These are phyloP conservation scores for Hippophae tibetana DNA, from an alignment of 306 rosid genomes.

Conservation along the genomic window DNA sequence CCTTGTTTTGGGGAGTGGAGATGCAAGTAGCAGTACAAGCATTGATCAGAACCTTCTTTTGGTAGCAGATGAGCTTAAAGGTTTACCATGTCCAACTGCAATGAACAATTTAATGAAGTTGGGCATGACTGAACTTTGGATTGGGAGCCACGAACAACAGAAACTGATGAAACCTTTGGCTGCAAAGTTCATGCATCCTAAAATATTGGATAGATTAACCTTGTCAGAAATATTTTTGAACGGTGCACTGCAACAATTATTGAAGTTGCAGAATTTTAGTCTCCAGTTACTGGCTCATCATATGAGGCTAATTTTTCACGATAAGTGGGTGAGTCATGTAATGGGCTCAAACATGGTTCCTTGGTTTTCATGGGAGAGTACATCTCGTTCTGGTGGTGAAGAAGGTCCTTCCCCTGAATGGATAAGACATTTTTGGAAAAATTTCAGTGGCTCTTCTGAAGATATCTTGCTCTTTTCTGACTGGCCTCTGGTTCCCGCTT, in stretches of 20 bases:
- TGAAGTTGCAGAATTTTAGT: constrained; percentile 64
- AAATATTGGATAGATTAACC: constrained; percentile 61
- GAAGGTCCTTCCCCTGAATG: constrained; percentile 88
- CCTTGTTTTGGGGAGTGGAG: constrained; percentile 31
- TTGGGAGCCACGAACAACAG: constrained; percentile 78
- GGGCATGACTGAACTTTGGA: constrained; percentile 79
- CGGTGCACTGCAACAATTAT: constrained; percentile 39
- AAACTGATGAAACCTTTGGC: constrained; percentile 68
- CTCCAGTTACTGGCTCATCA: constrained; percentile 61
- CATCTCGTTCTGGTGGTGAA: constrained; percentile 50
- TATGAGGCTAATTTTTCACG: constrained; percentile 68
- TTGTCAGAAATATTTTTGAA: constrained; percentile 50
- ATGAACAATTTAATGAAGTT: constrained; percentile 51
- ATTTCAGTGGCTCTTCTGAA: constrained; percentile 40
- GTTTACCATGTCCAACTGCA: constrained; percentile 87
- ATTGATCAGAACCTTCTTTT: constrained; percentile 38
- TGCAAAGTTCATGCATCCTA: constrained; percentile 72
- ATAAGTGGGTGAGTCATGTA: constrained; percentile 81
- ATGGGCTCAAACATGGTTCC: constrained; percentile 75
- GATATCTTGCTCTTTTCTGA: constrained; percentile 69
- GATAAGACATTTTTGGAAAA: constrained; percentile 85
- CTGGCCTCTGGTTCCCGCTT: constrained; percentile 95
- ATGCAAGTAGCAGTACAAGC: constrained; percentile 26
- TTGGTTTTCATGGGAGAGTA: constrained; percentile 95
- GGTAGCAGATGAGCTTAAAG: constrained; percentile 73